Evolutionary conservation across 768 basidiomycete species (phyloP).

Genomic region (Boletus rufocinnamomeus): DNA sequence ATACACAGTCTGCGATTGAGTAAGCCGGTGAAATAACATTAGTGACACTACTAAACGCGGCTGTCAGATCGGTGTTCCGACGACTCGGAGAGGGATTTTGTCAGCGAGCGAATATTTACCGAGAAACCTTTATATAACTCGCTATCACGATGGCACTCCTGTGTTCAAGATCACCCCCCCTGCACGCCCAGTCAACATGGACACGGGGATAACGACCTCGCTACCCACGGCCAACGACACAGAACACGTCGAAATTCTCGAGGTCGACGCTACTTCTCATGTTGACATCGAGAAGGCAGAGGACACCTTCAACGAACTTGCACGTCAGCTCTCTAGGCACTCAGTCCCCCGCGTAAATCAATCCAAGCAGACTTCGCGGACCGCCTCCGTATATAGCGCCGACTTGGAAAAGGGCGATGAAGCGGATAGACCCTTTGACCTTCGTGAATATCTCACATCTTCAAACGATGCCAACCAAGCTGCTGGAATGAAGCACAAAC

Average conservation of each 20-base stretch:
- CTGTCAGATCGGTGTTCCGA: neutral
- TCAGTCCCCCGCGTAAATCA: constrained; percentile 4
- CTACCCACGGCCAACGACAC: neutral
- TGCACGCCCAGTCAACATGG: constrained; percentile 11
- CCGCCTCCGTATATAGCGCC: constrained; percentile 29
- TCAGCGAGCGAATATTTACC: constrained; percentile 13
- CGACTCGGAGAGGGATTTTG: constrained; percentile 1
- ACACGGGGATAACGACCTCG: neutral
- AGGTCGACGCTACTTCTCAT: constrained; percentile 33
- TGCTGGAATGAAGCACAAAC: constrained; percentile 72
- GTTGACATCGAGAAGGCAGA: constrained; percentile 55
- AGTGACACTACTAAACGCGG: neutral
- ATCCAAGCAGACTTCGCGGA: constrained; percentile 24
- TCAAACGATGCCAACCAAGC: constrained; percentile 65
- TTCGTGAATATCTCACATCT: constrained; percentile 66
- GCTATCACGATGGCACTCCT: neutral
- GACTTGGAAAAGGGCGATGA: constrained; percentile 46
- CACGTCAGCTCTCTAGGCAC: constrained; percentile 37
- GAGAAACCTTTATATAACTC: constrained; percentile 17
- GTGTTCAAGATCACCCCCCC: neutral
- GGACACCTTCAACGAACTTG: constrained; percentile 56
- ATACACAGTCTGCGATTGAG: neutral
- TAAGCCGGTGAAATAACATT: neutral
- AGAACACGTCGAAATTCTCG: constrained; percentile 22
- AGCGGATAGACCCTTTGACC: constrained; percentile 49